Base-by-base conservation (phyloP, 2,329 filamentous ascomycete species). In the Cercospora sp. region DNA sequence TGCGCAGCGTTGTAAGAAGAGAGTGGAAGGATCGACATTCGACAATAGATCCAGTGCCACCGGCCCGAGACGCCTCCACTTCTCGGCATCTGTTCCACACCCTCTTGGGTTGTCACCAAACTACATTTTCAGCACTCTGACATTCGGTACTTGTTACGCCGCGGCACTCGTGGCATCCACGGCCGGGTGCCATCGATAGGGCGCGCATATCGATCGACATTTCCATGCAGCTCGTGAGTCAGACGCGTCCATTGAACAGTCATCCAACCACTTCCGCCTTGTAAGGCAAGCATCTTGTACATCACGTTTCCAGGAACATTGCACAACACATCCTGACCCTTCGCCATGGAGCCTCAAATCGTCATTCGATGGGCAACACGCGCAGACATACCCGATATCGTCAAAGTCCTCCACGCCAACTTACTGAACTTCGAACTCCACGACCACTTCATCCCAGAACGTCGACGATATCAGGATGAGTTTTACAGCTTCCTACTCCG, bases 341-440 rank as follows among this genome's bases (percentile, higher is more conserved):
- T 8, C 48, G 28, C 13, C 13, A 62, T 62, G 57, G 48, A 65
- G 4, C 33, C 45, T 8, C 42, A 68, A 23, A 61, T 68, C n/a
- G 23, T 65, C 13, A 59, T 70, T 16, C 68, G 71, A 13, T 73
- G 71, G 71, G 71, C 71, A 3, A 67, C 42, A 2, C 66, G 69
- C 48, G 40, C 67, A 23, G 71, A 73, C 48, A 70, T 73, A 6
- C 64, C 69, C 4, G 63, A 60, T 28, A 72, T 72, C 55, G 48
- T 48, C 48, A 42, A 53, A 33, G 64, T 58, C 60, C 66, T 66
- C 26, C 63, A 30, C 53, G 67, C 60, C 26, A 69, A 65, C 10
- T 53, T 68, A 7, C 55, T 66, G 8, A 30, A 61, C 28, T 70
- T 70, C 59, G 68, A 70, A 18, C 69, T 72, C 12, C 65, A 70